Conservation (phyloP, 441 rosid species). For the Flueggea neowawraea region DNA sequence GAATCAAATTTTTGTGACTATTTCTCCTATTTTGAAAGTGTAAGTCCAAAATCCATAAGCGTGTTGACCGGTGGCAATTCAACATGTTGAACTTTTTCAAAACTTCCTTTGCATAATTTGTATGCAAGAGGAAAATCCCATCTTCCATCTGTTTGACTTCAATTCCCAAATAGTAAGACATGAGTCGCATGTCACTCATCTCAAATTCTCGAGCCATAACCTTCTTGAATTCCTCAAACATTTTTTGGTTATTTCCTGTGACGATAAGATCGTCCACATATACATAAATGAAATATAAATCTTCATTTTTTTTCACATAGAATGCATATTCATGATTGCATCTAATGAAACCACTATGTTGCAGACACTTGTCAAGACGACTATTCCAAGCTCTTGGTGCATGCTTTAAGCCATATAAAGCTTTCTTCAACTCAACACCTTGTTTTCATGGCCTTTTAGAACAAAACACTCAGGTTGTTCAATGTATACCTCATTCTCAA, state of each 20-base stretch:
- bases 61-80: conserved; percentile 1
- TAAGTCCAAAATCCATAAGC: not conserved
- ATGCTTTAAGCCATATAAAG: not conserved
- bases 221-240: conserved; percentile 2
- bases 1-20: not conserved
- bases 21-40: not conserved
- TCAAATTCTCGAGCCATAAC: not conserved
- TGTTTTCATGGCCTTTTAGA: not conserved
- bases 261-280: conserved; percentile 2
- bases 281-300: not conserved
- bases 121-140: not conserved
- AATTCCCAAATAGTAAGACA: not conserved
- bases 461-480: not conserved
- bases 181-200: conserved; percentile 3
- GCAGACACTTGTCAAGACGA: not conserved
- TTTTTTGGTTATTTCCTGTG: not conserved
- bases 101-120: not conserved
- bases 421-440: not conserved
- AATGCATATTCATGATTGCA: conserved; percentile 3
- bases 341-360: not conserved
- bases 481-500: not conserved
- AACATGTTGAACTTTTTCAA: conserved; percentile 8
- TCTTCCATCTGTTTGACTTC: not conserved
- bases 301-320: not conserved
- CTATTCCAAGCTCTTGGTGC: not conserved